Evolutionary conservation across 345 rosid genomes (phyloP), one percentile per base, ranked within the genome.

Genomic region (Brassica nigra): DNA sequence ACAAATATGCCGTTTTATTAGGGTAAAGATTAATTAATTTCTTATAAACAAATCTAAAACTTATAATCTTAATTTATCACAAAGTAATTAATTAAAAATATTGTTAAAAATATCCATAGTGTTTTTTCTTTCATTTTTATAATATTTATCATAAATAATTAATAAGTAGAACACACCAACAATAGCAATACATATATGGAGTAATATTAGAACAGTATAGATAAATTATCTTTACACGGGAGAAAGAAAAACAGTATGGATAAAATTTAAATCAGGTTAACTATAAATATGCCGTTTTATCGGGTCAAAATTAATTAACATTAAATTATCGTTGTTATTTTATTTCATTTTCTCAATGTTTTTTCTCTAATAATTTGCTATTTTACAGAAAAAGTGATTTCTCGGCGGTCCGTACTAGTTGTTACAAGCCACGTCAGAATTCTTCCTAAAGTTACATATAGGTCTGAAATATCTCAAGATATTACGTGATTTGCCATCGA

Each of bases 371-470:
- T 57, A 58, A 58, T 57, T 57, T 57, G 62, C 4, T 20, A 9
- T 23, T 23, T 23, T 23, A 9, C 63, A 59, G 14, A 55, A 27
- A 23, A 23, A 55, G 20, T 57, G 64, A 55, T 1, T 65, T 62
- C 12, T 62, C 8, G 18, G 9, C 66, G 66, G 66, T 42, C 68
- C 57, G 63, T 76, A 58, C 63, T 4, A 44, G 52, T 69, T 61
- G 80, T 69, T 77, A 77, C 58, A 77, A 39, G 72, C 81, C 81
- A 78, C 76, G 76, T 71, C 76, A 64, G 33, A 5, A 27, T 52
- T 64, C 6, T 47, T 49, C 15, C 2, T 0, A 6, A 62, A 52
- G 34, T 27, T 52, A 49, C 66, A 11, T 9, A 11, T 27, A 28
- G 8, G 23, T 63, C 16, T 15, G 28, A 15, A 0, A 0, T 29